Conservation (phyloP, 1,284 basidiomycete genomes). For the Ceratobasidium sp. region DNA sequence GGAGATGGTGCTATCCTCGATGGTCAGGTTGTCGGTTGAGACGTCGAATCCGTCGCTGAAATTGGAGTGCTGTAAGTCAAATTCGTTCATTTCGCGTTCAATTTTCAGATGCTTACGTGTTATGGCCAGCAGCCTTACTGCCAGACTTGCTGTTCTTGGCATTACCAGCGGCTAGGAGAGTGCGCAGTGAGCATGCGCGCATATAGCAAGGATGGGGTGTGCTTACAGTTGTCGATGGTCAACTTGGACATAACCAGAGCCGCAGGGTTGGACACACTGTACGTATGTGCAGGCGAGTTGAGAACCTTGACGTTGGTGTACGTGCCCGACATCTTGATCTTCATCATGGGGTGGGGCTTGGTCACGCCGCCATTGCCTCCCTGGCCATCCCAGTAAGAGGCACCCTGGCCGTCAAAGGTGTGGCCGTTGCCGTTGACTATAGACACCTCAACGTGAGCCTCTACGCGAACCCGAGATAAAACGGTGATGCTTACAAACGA, state of each 20-base stretch:
- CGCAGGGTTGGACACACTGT: slow-evolving; percentile 57
- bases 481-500: slow-evolving; percentile 62
- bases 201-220: neutral
- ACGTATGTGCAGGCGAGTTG: slow-evolving; percentile 62
- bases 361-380: slow-evolving; percentile 56
- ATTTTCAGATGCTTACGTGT: slow-evolving; percentile 55
- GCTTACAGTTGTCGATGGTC: slow-evolving; percentile 60
- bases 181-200: neutral
- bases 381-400: too few species aligned
- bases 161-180: slow-evolving; percentile 56
- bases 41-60: slow-evolving; percentile 46
- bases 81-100: neutral
- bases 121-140: slow-evolving; percentile 59
- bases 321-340: slow-evolving; percentile 68
- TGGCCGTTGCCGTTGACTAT: too few species aligned
- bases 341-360: slow-evolving; percentile 64
- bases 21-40: slow-evolving; percentile 41
- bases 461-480: too few species aligned
- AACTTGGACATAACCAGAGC: slow-evolving; percentile 55
- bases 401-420: too few species aligned
- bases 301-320: slow-evolving; percentile 63
- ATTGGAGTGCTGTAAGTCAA: neutral
- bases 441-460: too few species aligned
- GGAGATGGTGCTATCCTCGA: slow-evolving; percentile 49
- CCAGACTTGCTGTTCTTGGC: slow-evolving; percentile 63